These are phyloP conservation scores for Perkinsus marinus DNA, from an alignment of 169 alveolate species.

Conservation along the genomic window DNA sequence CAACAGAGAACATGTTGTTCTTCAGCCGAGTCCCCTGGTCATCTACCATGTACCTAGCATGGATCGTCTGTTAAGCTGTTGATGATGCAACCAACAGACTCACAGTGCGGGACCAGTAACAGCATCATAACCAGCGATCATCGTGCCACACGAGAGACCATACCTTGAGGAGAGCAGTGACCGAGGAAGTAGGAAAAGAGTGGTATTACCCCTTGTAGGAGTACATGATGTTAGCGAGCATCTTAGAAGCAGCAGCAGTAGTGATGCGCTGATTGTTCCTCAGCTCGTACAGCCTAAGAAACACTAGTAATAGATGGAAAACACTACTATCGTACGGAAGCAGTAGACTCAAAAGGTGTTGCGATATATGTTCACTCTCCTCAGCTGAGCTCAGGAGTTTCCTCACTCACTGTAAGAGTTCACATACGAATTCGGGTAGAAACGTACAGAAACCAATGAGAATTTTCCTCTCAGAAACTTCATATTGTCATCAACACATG, in stretches of 20 bases:
- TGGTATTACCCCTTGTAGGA: conserved; percentile 28
- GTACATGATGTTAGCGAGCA: conserved; percentile 78
- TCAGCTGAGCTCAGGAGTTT: too few relatives aligned
- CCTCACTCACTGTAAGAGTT: too few relatives aligned
- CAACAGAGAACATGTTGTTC: conserved; percentile 77
- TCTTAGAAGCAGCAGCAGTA: conserved; percentile 96
- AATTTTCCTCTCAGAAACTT: too few relatives aligned
- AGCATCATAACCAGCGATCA: conserved; percentile 71
- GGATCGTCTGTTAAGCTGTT: too few relatives aligned
- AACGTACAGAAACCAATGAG: too few relatives aligned
- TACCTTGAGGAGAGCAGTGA: conserved; percentile 67
- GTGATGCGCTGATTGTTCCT: conserved; percentile 76
- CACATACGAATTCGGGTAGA: too few relatives aligned
- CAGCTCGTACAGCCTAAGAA: conserved; percentile 37
- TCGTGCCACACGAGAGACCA: conserved; percentile 94
- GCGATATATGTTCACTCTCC: too few relatives aligned
- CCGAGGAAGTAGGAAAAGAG: not conserved
- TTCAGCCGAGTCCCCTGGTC: conserved; percentile 56
- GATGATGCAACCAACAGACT: not conserved
- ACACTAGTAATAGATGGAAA: not conserved
- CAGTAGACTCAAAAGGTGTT: too few relatives aligned
- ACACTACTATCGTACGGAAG: not conserved
- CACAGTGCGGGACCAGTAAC: conserved; percentile 24
- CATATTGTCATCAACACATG: too few relatives aligned
- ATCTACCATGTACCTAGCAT: conserved; percentile 31